Evolutionary conservation across 495 filamentous ascomycete genomes (phyloP).

Genomic region (Aspergillus bertholletiae): DNA sequence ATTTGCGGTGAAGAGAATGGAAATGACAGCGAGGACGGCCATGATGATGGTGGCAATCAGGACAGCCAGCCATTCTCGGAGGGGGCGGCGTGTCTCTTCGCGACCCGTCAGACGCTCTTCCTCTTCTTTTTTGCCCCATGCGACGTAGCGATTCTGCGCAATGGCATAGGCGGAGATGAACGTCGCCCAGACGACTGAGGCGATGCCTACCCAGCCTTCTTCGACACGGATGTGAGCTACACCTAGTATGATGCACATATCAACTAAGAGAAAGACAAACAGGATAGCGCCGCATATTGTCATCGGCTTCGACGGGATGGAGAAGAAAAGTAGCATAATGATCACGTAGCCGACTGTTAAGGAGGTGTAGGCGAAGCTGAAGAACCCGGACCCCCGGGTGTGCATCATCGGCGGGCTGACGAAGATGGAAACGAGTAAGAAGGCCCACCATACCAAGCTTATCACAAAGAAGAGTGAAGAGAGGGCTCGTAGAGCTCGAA

Average conservation of each 20-base stretch:
- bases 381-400: conserved; percentile 85
- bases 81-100: conserved; percentile 75
- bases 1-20: conserved; percentile 71
- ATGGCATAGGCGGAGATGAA: conserved; percentile 62
- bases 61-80: conserved; percentile 83
- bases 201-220: conserved; percentile 88
- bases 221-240: conserved; percentile 70
- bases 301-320: conserved; percentile 72
- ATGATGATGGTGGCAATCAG: conserved; percentile 68
- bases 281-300: conserved; percentile 65
- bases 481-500: conserved; percentile 71
- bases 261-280: conserved; percentile 67
- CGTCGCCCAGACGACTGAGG: conserved; percentile 73
- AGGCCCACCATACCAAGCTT: conserved; percentile 85
- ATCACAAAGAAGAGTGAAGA: conserved; percentile 69
- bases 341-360: conserved; percentile 69
- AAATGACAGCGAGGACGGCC: conserved; percentile 58
- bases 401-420: conserved; percentile 83
- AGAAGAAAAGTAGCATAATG: conserved; percentile 80
- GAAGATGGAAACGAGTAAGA: conserved; percentile 82
- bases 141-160: conserved; percentile 65
- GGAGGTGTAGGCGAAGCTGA: conserved; percentile 75
- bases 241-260: conserved; percentile 73
- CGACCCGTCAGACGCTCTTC: conserved; percentile 90
- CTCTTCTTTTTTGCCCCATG: conserved; percentile 87